Evolutionary conservation across 129 eudicot genomes (phyloP).

Genomic region (Lactuca sativa): DNA sequence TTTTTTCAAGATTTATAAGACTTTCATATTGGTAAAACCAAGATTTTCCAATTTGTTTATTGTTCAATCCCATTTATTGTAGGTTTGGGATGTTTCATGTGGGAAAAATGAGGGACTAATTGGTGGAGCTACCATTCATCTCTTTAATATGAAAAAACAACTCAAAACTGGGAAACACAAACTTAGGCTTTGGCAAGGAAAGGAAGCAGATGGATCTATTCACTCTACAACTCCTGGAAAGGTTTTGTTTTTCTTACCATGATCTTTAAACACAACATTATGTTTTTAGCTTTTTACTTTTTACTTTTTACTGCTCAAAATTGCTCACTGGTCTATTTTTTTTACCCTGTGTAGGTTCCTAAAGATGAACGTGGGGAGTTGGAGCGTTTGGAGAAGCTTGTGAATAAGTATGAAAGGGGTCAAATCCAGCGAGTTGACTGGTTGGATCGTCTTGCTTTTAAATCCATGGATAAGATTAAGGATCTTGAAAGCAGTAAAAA

Average conservation of each 20-base stretch:
- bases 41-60: slow-evolving; percentile 3
- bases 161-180: slow-evolving; percentile 94
- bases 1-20: background rate
- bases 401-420: slow-evolving; percentile 94
- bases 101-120: slow-evolving; percentile 82
- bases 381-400: slow-evolving; percentile 96
- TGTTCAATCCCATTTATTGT: slow-evolving; percentile 15
- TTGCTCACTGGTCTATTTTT: slow-evolving; percentile 1
- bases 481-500: slow-evolving; percentile 78
- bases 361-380: slow-evolving; percentile 94
- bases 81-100: slow-evolving; percentile 98
- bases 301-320: background rate
- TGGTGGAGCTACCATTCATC: slow-evolving; percentile 97
- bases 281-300: slow-evolving; percentile 11
- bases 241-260: slow-evolving; percentile 44
- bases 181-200: slow-evolving; percentile 94
- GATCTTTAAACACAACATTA: background rate
- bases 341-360: slow-evolving; percentile 63
- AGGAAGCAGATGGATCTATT: slow-evolving; percentile 93
- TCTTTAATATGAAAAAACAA: slow-evolving; percentile 87
- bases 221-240: slow-evolving; percentile 92
- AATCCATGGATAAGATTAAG: slow-evolving; percentile 85
- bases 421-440: slow-evolving; percentile 97
- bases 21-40: slow-evolving; percentile 2
- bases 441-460: slow-evolving; percentile 93